These are phyloP conservation scores for Pseudofabraea citricarpa DNA, from an alignment of 2,329 filamentous ascomycete genomes.

Conservation along the genomic window DNA sequence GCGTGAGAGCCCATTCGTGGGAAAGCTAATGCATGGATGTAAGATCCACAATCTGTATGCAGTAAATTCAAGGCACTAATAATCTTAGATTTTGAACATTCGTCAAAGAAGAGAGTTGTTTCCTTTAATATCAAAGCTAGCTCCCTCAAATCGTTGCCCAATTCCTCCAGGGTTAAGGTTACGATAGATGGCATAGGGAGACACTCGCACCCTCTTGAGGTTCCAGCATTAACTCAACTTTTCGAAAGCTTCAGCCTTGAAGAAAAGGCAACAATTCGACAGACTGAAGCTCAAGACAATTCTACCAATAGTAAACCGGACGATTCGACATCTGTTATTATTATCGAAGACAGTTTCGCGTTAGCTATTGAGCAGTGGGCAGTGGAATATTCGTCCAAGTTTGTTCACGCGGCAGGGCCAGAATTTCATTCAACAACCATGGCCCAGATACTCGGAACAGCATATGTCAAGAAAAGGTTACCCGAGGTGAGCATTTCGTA, in stretches of 20 bases:
- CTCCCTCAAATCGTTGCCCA: neutral
- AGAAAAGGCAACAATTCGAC: constrained; percentile 7
- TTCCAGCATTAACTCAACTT: constrained; percentile 8
- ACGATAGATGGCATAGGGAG: constrained; percentile 18
- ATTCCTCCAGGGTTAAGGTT: constrained; percentile 5
- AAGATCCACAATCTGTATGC: constrained; percentile 2
- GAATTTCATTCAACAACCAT: constrained; percentile 17
- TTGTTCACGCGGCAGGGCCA: constrained; percentile 17
- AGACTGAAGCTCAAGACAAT: constrained; percentile 3
- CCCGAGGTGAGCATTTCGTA: constrained; percentile 16
- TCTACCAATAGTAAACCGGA: neutral
- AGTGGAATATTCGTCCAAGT: constrained; percentile 18
- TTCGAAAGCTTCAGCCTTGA: constrained; percentile 8
- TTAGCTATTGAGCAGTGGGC: constrained; percentile 21
- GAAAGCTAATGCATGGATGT: constrained; percentile 18
- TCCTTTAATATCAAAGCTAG: constrained; percentile 10
- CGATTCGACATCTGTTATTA: constrained; percentile 5
- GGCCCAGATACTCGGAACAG: constrained; percentile 18
- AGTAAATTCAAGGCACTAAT: too few relatives aligned
- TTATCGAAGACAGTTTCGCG: constrained; percentile 11
- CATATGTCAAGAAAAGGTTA: constrained; percentile 18
- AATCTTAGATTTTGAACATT: constrained; percentile 18
- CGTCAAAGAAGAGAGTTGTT: constrained; percentile 16
- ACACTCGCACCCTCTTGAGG: constrained; percentile 12
- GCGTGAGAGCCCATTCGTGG: constrained; percentile 18